phyloP scores from a whole-genome alignment of 176 grass and related monocot genomes.

The Rhipidocladum racemiflorum region DNA sequence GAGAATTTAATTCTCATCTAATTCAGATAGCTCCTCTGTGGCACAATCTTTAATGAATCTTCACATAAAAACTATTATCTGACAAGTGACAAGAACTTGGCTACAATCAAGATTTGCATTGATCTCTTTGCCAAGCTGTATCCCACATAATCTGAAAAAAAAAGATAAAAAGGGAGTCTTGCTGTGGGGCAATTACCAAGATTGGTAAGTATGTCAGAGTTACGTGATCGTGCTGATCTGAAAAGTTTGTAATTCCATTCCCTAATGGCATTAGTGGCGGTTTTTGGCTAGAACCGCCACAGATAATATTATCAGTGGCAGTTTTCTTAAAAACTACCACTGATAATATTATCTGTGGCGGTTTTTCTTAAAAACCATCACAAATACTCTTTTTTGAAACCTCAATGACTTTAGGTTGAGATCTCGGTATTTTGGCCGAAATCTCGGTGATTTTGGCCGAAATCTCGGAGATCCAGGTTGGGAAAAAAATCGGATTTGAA shows the following conservation, averaged over 20 bases:
- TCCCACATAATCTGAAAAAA: background rate
- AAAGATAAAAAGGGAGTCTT: background rate
- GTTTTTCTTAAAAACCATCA: no score
- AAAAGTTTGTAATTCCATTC: background rate
- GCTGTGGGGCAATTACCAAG: background rate
- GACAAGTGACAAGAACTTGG: conserved; percentile 12
- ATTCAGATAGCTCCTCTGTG: conserved; percentile 1
- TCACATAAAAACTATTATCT: conserved; percentile 1
- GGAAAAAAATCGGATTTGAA: no score
- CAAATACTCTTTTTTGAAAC: no score
- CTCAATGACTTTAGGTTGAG: no score
- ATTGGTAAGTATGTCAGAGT: background rate
- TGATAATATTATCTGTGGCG: no score
- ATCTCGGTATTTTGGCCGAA: no score
- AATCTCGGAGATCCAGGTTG: no score
- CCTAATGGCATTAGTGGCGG: no score
- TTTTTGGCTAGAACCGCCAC: no score
- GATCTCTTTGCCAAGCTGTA: conserved; percentile 28
- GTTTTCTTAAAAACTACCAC: no score
- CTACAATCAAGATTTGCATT: conserved; percentile 13
- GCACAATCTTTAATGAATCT: background rate
- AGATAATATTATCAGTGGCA: no score
- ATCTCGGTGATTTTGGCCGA: no score
- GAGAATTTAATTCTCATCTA: conserved; percentile 44
- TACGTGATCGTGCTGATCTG: background rate